Evolutionary conservation across 257 asterid species (phyloP).

Genomic region (Solanum virginianum): DNA sequence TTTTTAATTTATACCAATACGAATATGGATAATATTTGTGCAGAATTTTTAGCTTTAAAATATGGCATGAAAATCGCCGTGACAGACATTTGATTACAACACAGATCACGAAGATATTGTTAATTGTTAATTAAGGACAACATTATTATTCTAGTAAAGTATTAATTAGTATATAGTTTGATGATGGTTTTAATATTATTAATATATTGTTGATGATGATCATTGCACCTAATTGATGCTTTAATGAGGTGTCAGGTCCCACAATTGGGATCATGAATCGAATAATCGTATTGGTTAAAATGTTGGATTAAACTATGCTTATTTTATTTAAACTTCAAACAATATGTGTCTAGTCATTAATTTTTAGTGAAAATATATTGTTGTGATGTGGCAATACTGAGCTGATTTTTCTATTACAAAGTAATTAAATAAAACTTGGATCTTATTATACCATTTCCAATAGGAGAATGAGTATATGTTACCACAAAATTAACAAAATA

Average conservation of each 20-base stretch:
- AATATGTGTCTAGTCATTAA: background rate
- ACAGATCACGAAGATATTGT: background rate
- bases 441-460: background rate
- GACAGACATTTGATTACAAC: background rate
- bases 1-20: background rate
- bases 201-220: background rate
- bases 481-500: background rate
- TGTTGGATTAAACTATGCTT: background rate
- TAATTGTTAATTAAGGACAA: background rate
- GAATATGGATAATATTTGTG: background rate
- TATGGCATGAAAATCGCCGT: background rate
- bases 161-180: background rate
- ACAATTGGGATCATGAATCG: background rate
- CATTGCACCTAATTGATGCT: background rate
- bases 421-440: background rate
- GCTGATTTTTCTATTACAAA: background rate
- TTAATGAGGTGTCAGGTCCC: background rate
- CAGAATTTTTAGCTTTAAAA: background rate
- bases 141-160: background rate
- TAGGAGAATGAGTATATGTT: background rate
- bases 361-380: background rate
- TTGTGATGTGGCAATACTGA: background rate
- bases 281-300: background rate
- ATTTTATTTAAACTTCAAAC: background rate
- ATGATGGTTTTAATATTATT: background rate